phyloP scores from a whole-genome alignment of 2,329 filamentous ascomycete species.

The Exophiala sp. region DNA sequence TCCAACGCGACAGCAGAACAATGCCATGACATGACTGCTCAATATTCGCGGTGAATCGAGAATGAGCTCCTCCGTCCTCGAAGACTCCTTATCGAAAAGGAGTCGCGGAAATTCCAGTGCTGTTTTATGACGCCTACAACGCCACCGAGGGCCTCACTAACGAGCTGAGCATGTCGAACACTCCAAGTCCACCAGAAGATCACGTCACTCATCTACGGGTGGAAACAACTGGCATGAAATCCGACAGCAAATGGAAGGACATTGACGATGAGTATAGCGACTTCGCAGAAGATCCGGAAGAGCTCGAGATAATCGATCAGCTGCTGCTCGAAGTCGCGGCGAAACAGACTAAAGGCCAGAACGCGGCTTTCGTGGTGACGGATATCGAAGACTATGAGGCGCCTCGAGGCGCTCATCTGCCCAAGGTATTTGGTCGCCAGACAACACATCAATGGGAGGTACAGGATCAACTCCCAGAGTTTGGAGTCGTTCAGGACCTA shows the following conservation, averaged over 20 bases:
- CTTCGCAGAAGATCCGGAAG: conserved; percentile 47
- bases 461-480: not conserved
- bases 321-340: conserved; percentile 45
- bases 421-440: conserved; percentile 40
- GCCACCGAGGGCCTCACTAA: conserved; percentile 5
- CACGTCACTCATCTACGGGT: conserved; percentile 7
- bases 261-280: conserved; percentile 57
- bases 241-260: not conserved
- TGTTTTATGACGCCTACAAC: conserved; percentile 20
- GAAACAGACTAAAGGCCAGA: conserved; percentile 27
- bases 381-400: conserved; percentile 44
- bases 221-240: not conserved
- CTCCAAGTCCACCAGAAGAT: not conserved
- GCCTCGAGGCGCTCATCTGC: conserved; percentile 35
- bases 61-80: not conserved
- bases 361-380: conserved; percentile 27
- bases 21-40: not conserved
- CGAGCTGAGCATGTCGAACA: conserved; percentile 11
- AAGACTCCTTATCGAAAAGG: not conserved
- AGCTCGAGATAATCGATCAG: conserved; percentile 49
- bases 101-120: not conserved
- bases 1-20: not conserved
- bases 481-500: conserved; percentile 11
- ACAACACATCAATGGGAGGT: conserved; percentile 28
- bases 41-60: not conserved